phyloP scores from a whole-genome alignment of 2,329 filamentous ascomycete species.

The Trichophyton simii region DNA sequence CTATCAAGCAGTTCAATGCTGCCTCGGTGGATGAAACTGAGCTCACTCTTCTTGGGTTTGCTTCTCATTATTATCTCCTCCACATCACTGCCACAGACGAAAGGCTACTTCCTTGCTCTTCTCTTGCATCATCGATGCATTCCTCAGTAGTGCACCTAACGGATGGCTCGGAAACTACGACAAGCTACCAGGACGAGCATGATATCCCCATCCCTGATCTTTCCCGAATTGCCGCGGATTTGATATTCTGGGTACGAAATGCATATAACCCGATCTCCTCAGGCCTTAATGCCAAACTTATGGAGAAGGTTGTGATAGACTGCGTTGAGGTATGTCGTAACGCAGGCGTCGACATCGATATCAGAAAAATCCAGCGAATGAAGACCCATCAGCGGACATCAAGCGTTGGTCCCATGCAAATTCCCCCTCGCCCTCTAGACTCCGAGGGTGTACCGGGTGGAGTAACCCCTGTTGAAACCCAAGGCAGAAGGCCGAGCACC shows the following conservation, averaged over 20 bases:
- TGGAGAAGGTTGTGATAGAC: constrained; percentile 28
- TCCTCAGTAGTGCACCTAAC: constrained; percentile 12
- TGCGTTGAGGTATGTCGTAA: constrained; percentile 26
- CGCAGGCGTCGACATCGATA: constrained; percentile 26
- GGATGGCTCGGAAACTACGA: constrained; percentile 6
- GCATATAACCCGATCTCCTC: constrained; percentile 34
- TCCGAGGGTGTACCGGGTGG: background rate
- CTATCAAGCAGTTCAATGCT: constrained; percentile 31
- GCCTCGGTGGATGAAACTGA: constrained; percentile 33
- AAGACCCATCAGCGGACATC: constrained; percentile 14
- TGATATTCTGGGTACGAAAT: constrained; percentile 34
- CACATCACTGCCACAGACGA: constrained; percentile 31
- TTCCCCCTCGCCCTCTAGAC: constrained; percentile 11
- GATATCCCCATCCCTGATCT: constrained; percentile 20
- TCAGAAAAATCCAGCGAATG: constrained; percentile 16
- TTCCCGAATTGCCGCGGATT: constrained; percentile 29
- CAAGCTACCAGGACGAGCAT: constrained; percentile 21
- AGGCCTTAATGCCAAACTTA: constrained; percentile 26
- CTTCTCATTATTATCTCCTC: constrained; percentile 30
- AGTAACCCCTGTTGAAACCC: background rate
- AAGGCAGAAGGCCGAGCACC: constrained; percentile 19
- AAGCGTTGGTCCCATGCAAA: constrained; percentile 2
- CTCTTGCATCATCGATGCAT: constrained; percentile 13
- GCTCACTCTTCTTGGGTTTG: constrained; percentile 31
- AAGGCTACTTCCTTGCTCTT: constrained; percentile 22